phyloP scores from a whole-genome alignment of 192 early-diverging fungal genomes.

The Linnemannia zychae region DNA sequence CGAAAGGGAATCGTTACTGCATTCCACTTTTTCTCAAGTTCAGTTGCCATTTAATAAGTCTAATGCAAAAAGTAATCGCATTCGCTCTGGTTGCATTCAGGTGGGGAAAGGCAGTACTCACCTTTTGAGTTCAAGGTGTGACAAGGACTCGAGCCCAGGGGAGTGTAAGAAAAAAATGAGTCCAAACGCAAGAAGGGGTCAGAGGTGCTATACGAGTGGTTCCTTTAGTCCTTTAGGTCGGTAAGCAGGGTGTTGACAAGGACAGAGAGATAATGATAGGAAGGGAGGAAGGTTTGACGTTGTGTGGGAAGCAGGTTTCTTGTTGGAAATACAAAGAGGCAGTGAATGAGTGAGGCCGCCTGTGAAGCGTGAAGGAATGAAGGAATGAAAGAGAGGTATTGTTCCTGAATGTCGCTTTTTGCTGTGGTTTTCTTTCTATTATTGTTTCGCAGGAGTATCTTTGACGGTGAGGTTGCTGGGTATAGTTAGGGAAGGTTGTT shows the following conservation, averaged over 20 bases:
- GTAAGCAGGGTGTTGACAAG: not conserved
- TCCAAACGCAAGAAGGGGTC: not conserved
- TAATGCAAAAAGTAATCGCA: not conserved
- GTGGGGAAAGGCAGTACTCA: not conserved
- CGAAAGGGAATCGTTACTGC: not conserved
- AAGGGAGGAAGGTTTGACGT: not conserved
- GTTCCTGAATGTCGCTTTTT: conserved; percentile 1
- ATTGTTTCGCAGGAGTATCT: too few relatives aligned
- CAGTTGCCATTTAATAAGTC: not conserved
- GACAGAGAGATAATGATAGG: not conserved
- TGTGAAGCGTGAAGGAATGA: not conserved
- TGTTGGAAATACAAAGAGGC: not conserved
- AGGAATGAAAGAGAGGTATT: not conserved
- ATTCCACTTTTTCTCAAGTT: not conserved
- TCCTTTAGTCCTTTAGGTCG: not conserved
- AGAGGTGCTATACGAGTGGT: not conserved
- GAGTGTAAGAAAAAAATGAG: not conserved
- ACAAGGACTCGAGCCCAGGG: conserved; percentile 2
- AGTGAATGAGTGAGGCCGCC: not conserved
- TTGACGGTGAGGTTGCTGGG: not conserved
- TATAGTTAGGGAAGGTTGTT: not conserved
- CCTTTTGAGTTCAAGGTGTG: conserved; percentile 3
- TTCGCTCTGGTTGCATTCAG: not conserved
- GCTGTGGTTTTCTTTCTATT: not conserved
- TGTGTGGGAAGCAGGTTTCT: not conserved